Base-by-base conservation (phyloP, 2,329 filamentous ascomycete species). In the Xylariaceae sp. region DNA sequence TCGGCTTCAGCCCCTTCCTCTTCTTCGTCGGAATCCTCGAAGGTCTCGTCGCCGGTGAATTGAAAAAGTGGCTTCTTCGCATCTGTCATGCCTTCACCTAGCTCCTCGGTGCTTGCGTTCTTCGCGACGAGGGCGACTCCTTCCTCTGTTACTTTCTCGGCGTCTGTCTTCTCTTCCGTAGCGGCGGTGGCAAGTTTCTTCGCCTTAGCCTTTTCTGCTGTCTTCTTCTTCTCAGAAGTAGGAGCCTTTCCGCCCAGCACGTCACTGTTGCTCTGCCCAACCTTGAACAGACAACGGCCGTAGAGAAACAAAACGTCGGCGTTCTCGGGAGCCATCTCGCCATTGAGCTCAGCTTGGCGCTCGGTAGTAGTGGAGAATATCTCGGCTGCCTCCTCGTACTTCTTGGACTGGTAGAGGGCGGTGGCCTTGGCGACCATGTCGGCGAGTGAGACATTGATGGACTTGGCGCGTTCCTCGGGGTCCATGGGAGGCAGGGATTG, bases 241-340 rank as follows among this genome's bases (percentile, higher is more conserved):
- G 79, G 66, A 17, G 91, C 86, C 60, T 86, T 86, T 25, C 86
- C 88, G 46, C 93, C 93, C 27, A 98, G 76, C 20, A 98, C 91
- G 62, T 97, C 91, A 63, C 90, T 96, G 68, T 95, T 95, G 65
- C 82, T 85, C 65, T 97, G 87, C 22, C 91, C 93, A 49, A 97
- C 86, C 66, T 91, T 91, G 76, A 95, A 97, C 17, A 98, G 73
- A 45, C 89, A 89, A 63, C 92, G 88, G 12, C 93, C 93, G 68
- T 98, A 98, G 53, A 90, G 80, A 67, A 95, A 98, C 17, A 97
- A 80, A 37, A 98, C 80, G 64, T 97, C 92, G 40, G 91, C 92
- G 59, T 98, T 98, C 47, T 89, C 84, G 4, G 88, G 82, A 14
- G 83, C 83, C 77, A 94, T 87, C 69, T 97, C 93, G 66, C 92